Conservation (phyloP, 129 eudicot genomes). For the Oenanthe sinensis region DNA sequence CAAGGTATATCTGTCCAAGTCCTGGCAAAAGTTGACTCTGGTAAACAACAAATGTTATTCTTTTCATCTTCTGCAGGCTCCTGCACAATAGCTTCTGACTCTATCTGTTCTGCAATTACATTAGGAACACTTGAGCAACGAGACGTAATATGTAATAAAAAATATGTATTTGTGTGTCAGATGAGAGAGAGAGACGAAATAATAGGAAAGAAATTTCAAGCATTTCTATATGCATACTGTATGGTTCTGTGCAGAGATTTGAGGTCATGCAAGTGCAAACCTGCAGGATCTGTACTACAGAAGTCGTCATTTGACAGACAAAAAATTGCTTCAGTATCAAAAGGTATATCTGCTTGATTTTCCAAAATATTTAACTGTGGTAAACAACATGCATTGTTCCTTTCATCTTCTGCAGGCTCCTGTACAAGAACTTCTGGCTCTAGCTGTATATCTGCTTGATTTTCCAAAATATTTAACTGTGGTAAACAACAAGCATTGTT, state of each 20-base stretch:
- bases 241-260: not conserved
- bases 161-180: not conserved
- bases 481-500: constrained; percentile 24
- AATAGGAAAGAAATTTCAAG: not conserved
- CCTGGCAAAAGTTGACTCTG: constrained; percentile 21
- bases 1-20: constrained; percentile 18
- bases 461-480: constrained; percentile 19
- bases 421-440: constrained; percentile 26
- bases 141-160: not conserved
- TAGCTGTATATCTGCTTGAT: constrained; percentile 12
- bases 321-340: constrained; percentile 19
- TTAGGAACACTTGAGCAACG: constrained; percentile 31
- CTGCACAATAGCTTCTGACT: constrained; percentile 33
- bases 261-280: constrained; percentile 18
- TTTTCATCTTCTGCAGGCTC: constrained; percentile 14
- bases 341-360: constrained; percentile 19
- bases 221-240: not conserved
- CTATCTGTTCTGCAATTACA: constrained; percentile 57
- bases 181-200: not conserved
- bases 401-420: constrained; percentile 15
- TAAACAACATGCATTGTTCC: constrained; percentile 16
- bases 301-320: constrained; percentile 14
- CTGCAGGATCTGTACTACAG: constrained; percentile 27
- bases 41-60: constrained; percentile 20
- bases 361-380: constrained; percentile 25